These are phyloP conservation scores for Massariosphaeria phaeospora DNA, from an alignment of 495 filamentous ascomycete genomes.

Conservation along the genomic window DNA sequence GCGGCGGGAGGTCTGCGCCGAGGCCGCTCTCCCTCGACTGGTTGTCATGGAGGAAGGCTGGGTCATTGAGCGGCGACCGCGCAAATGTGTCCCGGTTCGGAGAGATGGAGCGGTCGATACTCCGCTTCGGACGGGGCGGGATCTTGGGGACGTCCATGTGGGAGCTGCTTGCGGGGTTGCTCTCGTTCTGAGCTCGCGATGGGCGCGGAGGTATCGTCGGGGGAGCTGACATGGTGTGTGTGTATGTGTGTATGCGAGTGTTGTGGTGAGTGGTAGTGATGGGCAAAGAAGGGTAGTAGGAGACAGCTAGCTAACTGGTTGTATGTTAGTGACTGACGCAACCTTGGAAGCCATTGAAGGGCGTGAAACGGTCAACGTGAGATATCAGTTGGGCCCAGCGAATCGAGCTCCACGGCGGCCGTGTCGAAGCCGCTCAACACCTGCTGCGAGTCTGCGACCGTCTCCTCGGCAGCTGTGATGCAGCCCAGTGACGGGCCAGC, in stretches of 20 bases:
- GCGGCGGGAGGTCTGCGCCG: constrained; percentile 48
- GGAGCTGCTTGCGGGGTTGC: constrained; percentile 36
- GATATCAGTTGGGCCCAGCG: constrained; percentile 23
- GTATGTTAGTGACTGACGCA: too few species aligned
- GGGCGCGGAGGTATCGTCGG: constrained; percentile 65
- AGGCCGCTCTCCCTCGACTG: constrained; percentile 45
- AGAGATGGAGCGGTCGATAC: constrained; percentile 69
- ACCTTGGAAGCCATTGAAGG: constrained; percentile 5
- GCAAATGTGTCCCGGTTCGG: constrained; percentile 73
- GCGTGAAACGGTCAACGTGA: constrained; percentile 17
- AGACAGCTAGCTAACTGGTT: too few species aligned
- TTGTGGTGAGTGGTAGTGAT: background rate
- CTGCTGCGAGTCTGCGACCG: constrained; percentile 4
- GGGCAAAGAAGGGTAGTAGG: background rate
- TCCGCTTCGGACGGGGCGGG: constrained; percentile 69
- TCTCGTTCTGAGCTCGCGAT: constrained; percentile 35
- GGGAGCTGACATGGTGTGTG: constrained; percentile 50
- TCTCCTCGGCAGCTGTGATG: constrained; percentile 6
- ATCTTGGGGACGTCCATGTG: constrained; percentile 49
- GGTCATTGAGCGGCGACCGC: constrained; percentile 79
- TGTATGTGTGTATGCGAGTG: background rate
- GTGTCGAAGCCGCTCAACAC: background rate
- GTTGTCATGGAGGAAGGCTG: constrained; percentile 45
- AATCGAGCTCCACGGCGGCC: too few species aligned
- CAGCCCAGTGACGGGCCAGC: background rate